Base-by-base conservation (phyloP, 2,329 filamentous ascomycete genomes). In the Colletotrichum sp. region DNA sequence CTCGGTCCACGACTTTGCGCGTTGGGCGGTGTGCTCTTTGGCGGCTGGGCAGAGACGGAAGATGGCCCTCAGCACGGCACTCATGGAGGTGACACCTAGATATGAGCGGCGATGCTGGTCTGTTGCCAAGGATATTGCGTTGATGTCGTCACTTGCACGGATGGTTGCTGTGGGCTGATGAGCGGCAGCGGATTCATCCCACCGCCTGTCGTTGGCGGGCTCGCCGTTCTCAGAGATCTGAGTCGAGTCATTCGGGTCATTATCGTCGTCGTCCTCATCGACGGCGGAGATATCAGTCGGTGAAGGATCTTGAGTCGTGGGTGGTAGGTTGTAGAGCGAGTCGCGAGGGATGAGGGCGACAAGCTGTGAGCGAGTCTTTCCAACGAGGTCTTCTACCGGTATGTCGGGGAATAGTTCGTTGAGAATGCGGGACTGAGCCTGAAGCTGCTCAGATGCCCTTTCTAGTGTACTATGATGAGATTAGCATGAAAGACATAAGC, bases 11-110 rank as follows among this genome's bases (percentile, higher is more conserved):
- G 77, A 75, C 34, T 78, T 80, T 18, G 80, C 79, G 10, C 80
- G 77, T 34, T 80, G 75, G 9, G 79, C 79, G 2, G 80, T 80
- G 65, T 80, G 77, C 8, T 81, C 78, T 48, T 83, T 82, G 24
- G 81, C 78, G 30, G 80, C 79, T 2, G 82, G 82, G 15, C 78
- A 82, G 3, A 84, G 79, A n/a, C 80, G 81, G 64, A 83, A 83
- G 21, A 93, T 92, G 57, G 92, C 90, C 77, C 92, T 88, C 36
- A 93, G 85, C 8, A 90, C 90, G 6, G 92, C 91, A 74, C 91
- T 91, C 77, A 93, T 90, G 5, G 91, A 93, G 1, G 91, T 92
- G n/a, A 92, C 90, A 8, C 92, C 91, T 7, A 93, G 85, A 78
- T 93, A 93, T 6, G 91, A 92, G 6, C 89, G 88, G 4, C 90